Evolutionary conservation across 139 green algal species (phyloP).

Genomic region (Micractinium conductrix): DNA sequence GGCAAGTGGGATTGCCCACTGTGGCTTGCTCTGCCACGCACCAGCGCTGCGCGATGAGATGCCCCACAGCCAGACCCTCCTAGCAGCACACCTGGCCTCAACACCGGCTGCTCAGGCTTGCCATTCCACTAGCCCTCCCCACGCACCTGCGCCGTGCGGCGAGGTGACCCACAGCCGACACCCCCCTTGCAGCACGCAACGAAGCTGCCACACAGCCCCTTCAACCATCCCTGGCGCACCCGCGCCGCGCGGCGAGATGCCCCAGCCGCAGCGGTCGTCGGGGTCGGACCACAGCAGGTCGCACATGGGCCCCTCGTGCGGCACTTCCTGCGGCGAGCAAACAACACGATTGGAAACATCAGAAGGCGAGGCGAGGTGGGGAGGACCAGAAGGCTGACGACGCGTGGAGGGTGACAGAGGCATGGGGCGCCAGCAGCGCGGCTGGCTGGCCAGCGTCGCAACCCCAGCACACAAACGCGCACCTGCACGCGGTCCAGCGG

Average conservation of each 20-base stretch:
- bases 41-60: too few species aligned
- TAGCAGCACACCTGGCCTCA: too few species aligned
- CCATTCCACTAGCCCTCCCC: neutral
- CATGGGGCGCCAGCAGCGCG: neutral
- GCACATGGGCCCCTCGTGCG: constrained; percentile 98
- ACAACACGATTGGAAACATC: neutral
- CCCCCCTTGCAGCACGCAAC: neutral
- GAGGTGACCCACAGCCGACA: neutral
- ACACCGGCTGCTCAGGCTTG: too few species aligned
- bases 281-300: constrained; percentile 99
- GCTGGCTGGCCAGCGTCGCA: neutral
- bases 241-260: constrained; percentile 93
- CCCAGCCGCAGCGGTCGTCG: constrained; percentile 97
- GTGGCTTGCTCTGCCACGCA: too few species aligned
- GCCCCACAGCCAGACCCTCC: too few species aligned
- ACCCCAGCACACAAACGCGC: neutral
- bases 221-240: too few species aligned
- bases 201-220: neutral
- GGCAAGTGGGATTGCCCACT: too few species aligned
- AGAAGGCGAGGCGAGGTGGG: too few species aligned
- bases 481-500: too few species aligned
- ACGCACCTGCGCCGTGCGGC: neutral
- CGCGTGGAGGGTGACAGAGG: too few species aligned
- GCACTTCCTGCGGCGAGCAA: constrained; percentile 64
- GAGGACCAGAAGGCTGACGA: too few species aligned